Evolutionary conservation across 129 eudicot genomes (phyloP).

Genomic region (Calendula officinalis): DNA sequence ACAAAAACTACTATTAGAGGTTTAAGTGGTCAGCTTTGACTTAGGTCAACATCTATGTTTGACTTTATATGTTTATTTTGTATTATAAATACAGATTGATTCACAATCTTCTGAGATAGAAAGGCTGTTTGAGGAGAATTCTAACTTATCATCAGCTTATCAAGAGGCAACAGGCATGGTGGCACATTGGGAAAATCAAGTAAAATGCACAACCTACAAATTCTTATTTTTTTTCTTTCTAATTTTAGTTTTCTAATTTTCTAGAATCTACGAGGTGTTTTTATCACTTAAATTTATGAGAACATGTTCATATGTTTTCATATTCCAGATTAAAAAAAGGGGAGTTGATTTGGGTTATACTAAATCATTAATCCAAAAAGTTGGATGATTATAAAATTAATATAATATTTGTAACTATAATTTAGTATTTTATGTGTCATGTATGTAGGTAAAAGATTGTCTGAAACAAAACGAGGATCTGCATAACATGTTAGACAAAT

Average conservation of each 20-base stretch:
- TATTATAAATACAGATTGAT: slow-evolving; percentile 59
- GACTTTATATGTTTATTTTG: slow-evolving; percentile 6
- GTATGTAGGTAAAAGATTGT: slow-evolving; percentile 76
- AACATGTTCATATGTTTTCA: neutral
- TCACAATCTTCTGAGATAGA: slow-evolving; percentile 97
- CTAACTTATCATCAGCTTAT: slow-evolving; percentile 71
- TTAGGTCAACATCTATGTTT: slow-evolving; percentile 11
- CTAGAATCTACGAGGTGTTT: too few species aligned
- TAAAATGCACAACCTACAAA: slow-evolving; percentile 15
- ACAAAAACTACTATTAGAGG: slow-evolving; percentile 88
- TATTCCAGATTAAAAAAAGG: neutral
- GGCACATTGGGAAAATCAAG: slow-evolving; percentile 91
- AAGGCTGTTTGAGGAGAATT: slow-evolving; percentile 92
- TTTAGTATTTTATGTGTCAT: slow-evolving; percentile 1
- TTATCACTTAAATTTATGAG: too few species aligned
- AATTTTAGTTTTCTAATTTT: too few species aligned
- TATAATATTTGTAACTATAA: too few species aligned
- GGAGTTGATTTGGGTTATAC: slow-evolving; percentile 3
- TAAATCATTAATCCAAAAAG: neutral
- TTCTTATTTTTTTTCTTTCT: neutral
- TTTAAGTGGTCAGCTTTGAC: slow-evolving; percentile 32
- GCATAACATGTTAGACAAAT: slow-evolving; percentile 62
- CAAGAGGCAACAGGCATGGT: slow-evolving; percentile 70
- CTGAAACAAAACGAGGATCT: slow-evolving; percentile 85
- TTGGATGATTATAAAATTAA: too few species aligned